These are phyloP conservation scores for Patellaria atrata DNA, from an alignment of 495 filamentous ascomycete genomes.

Conservation along the genomic window DNA sequence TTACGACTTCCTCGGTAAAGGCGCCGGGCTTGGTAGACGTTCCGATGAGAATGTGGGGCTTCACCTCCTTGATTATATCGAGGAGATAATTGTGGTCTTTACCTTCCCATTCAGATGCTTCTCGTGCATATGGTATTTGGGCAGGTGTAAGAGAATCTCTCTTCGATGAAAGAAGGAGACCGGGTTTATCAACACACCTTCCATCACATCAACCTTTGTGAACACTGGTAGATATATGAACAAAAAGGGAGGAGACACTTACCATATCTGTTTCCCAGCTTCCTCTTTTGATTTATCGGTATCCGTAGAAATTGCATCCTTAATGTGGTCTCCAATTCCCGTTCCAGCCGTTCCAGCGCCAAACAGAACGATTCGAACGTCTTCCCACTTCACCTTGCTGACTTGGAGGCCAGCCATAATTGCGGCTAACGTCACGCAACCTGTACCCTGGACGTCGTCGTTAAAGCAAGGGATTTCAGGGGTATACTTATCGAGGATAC, in stretches of 20 bases:
- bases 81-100: slow-evolving; percentile 43
- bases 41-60: slow-evolving; percentile 71
- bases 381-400: slow-evolving; percentile 46
- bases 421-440: slow-evolving; percentile 71
- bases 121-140: slow-evolving; percentile 52
- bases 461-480: slow-evolving; percentile 72
- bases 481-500: slow-evolving; percentile 61
- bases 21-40: slow-evolving; percentile 69
- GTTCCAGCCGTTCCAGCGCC: slow-evolving; percentile 78
- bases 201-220: no score
- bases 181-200: slow-evolving; percentile 77
- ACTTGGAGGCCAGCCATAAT: slow-evolving; percentile 62
- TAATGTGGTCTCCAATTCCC: slow-evolving; percentile 72
- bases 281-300: slow-evolving; percentile 53
- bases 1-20: slow-evolving; percentile 61
- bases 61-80: slow-evolving; percentile 52
- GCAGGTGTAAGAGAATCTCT: slow-evolving; percentile 43
- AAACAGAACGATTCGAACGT: slow-evolving; percentile 59
- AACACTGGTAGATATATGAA: no score
- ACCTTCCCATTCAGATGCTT: slow-evolving; percentile 48
- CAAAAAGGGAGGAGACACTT: no score
- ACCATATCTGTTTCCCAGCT: slow-evolving; percentile 74
- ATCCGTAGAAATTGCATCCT: slow-evolving; percentile 60
- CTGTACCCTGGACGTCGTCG: slow-evolving; percentile 84
- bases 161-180: slow-evolving; percentile 54